phyloP scores from a whole-genome alignment of 441 rosid species.

The Populus hybrid region DNA sequence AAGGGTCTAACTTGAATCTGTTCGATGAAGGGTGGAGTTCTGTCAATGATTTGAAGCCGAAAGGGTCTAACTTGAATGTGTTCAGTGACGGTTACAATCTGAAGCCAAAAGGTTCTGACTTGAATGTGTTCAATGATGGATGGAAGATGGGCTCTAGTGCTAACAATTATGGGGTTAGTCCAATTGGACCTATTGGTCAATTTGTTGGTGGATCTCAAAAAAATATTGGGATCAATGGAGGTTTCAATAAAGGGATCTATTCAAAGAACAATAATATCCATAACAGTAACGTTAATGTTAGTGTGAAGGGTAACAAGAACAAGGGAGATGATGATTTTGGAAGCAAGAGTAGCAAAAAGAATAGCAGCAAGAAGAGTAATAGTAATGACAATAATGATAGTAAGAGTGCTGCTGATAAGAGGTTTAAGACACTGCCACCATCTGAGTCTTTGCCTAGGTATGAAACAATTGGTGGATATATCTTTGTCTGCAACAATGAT shows the following conservation, averaged over 20 bases:
- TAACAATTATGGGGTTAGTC: slow-evolving; percentile 28
- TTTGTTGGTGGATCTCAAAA: slow-evolving; percentile 27
- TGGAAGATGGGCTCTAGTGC: slow-evolving; percentile 42
- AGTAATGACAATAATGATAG: slow-evolving; percentile 38
- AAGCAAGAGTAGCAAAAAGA: slow-evolving; percentile 58
- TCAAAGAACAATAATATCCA: slow-evolving; percentile 30
- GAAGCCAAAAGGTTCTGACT: slow-evolving; percentile 29
- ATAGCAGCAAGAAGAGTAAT: slow-evolving; percentile 25
- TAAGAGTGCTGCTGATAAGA: slow-evolving; percentile 57
- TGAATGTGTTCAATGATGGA: slow-evolving; percentile 39
- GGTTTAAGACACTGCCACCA: slow-evolving; percentile 96
- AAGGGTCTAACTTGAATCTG: neutral
- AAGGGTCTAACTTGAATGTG: slow-evolving; percentile 18
- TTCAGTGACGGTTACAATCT: neutral
- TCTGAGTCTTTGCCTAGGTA: slow-evolving; percentile 84
- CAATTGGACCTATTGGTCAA: slow-evolving; percentile 23
- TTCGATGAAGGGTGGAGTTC: neutral
- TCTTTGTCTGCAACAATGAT: slow-evolving; percentile 97
- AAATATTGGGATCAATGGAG: slow-evolving; percentile 58
- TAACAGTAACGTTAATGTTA: slow-evolving; percentile 36
- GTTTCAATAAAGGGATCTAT: slow-evolving; percentile 77
- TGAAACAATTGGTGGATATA: slow-evolving; percentile 93
- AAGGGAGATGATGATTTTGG: slow-evolving; percentile 56
- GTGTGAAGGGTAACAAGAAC: slow-evolving; percentile 45
- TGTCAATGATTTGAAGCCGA: slow-evolving; percentile 13